Percentiles rank a stretch among this genome's conserved stretches.
These are phyloP conservation scores for Digitaria exilis DNA, from an alignment of 202 grass and related monocot species.

Conservation along the genomic window DNA sequence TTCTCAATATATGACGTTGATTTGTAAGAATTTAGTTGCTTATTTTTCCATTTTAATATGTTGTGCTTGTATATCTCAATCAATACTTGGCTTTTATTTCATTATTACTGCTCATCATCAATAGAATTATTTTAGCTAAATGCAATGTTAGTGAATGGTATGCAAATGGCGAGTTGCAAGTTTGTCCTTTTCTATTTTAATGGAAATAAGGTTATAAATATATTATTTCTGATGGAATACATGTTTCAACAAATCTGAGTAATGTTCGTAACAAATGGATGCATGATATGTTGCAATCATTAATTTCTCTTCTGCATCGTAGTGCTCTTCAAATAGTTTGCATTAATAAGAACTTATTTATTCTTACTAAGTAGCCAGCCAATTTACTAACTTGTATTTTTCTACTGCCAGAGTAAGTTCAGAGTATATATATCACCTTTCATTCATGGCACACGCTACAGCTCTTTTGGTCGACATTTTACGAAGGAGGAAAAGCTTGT, in stretches of 20 bases:
- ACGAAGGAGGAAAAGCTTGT: constrained; percentile 88
- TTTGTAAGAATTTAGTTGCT: no score
- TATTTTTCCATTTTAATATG: no score
- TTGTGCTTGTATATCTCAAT: no score
- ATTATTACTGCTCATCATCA: neutral
- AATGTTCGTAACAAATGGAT: neutral
- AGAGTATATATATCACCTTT: constrained; percentile 92
- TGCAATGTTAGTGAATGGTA: constrained; percentile 12
- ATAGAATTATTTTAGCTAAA: neutral
- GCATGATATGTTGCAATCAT: constrained; percentile 5
- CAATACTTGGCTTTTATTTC: no score
- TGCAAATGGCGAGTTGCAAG: neutral
- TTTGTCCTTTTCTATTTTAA: neutral
- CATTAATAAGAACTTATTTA: neutral
- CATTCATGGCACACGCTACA: constrained; percentile 88
- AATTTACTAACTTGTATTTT: constrained; percentile 41
- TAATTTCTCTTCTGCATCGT: neutral
- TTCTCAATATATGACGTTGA: no score
- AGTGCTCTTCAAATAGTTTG: constrained; percentile 2
- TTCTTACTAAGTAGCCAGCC: neutral
- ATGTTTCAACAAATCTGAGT: neutral
- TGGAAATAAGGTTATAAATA: neutral
- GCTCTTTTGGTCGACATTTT: constrained; percentile 96
- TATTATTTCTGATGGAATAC: neutral
- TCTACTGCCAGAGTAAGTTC: constrained; percentile 68